phyloP scores from a whole-genome alignment of 176 grass and related monocot genomes.

The Pontederia paniculata region DNA sequence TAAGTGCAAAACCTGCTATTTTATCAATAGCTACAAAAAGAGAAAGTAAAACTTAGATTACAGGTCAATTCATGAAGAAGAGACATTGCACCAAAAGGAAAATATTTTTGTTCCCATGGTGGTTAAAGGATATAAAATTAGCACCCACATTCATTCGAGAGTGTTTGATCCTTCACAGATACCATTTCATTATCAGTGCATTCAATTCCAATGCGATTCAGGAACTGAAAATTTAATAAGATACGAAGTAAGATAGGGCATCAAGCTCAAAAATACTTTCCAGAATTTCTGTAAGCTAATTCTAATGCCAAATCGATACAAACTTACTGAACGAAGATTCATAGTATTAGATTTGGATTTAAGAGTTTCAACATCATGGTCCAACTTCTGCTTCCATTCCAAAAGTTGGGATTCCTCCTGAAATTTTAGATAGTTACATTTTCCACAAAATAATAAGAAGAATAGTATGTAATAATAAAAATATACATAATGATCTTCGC shows the following conservation, averaged over 20 bases:
- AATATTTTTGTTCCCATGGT: no score
- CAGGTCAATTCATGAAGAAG: no score
- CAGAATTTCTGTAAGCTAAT: not conserved
- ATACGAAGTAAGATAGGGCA: not conserved
- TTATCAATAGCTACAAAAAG: no score
- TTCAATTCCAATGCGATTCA: slow-evolving; percentile 13
- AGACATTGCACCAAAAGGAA: no score
- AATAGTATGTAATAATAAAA: not conserved
- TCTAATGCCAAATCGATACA: not conserved
- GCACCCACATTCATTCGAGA: no score
- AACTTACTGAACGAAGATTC: slow-evolving; percentile 72
- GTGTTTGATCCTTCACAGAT: no score
- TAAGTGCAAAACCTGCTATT: slow-evolving; percentile 85
- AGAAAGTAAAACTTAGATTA: no score
- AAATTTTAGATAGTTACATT: slow-evolving; percentile 21
- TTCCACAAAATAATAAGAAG: slow-evolving; percentile 1
- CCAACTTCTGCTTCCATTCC: slow-evolving; percentile 77
- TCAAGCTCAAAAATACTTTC: not conserved
- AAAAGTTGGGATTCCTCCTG: slow-evolving; percentile 64
- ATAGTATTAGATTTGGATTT: slow-evolving; percentile 80
- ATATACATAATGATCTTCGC: not conserved
- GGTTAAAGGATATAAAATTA: no score
- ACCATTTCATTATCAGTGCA: no score
- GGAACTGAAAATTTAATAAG: slow-evolving; percentile 37
- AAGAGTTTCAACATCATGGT: slow-evolving; percentile 74